Evolutionary conservation across 1,139 yeast species (phyloP).

Genomic region (Candida labiduridarum): DNA sequence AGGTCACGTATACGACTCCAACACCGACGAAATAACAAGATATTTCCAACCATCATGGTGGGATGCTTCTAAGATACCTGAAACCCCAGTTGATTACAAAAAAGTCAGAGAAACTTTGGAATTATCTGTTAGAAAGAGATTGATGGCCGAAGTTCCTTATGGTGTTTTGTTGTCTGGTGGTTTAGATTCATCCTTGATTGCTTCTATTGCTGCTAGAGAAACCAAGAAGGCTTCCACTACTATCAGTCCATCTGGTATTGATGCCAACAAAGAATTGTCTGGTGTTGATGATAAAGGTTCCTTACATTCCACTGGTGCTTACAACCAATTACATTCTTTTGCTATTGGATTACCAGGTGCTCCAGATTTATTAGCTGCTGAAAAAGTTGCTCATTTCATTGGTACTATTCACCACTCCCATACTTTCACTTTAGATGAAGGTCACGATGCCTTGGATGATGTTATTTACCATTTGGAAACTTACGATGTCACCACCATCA

Average conservation of each 20-base stretch:
- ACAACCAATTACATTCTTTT: slow-evolving; percentile 89
- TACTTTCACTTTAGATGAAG: slow-evolving; percentile 94
- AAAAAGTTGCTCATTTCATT: slow-evolving; percentile 91
- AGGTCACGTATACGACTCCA: slow-evolving; percentile 94
- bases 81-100: slow-evolving; percentile 70
- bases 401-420: slow-evolving; percentile 98
- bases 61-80: slow-evolving; percentile 76
- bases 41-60: slow-evolving; percentile 95
- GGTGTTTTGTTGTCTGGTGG: slow-evolving; percentile 98
- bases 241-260: slow-evolving; percentile 47
- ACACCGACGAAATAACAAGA: slow-evolving; percentile 80
- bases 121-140: slow-evolving; percentile 95
- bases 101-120: slow-evolving; percentile 80
- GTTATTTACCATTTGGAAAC: slow-evolving; percentile 96
- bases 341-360: slow-evolving; percentile 98
- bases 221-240: slow-evolving; percentile 82
- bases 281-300: slow-evolving; percentile 92
- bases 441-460: slow-evolving; percentile 91
- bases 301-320: slow-evolving; percentile 68
- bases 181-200: slow-evolving; percentile 92
- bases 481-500: slow-evolving; percentile 95
- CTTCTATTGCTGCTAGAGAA: slow-evolving; percentile 96
- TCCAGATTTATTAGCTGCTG: slow-evolving; percentile 95
- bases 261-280: slow-evolving; percentile 66
- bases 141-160: slow-evolving; percentile 98